A percentile compares a stretch with the other conserved stretches of the same genome.
phyloP scores from a whole-genome alignment of 2,329 filamentous ascomycete genomes.

The Penicillium psychrosexuale region DNA sequence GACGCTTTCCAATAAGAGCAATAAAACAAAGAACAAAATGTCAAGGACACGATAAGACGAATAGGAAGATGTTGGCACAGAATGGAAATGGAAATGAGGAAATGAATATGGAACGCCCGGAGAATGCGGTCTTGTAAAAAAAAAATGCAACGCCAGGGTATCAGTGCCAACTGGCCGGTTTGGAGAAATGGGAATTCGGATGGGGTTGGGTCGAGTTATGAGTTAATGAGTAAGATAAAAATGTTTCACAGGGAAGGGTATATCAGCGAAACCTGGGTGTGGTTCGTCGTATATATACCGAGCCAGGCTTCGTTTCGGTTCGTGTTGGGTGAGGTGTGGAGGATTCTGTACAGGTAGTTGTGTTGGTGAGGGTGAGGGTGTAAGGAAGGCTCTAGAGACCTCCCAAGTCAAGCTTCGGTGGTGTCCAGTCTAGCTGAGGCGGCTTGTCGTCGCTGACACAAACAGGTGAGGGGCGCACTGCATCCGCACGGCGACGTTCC shows the following conservation, averaged over 20 bases:
- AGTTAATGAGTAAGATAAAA: background rate
- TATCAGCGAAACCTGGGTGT: slow-evolving; percentile 4
- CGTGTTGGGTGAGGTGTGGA: background rate
- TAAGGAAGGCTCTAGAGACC: slow-evolving; percentile 20
- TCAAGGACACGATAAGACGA: background rate
- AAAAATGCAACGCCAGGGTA: slow-evolving; percentile 8
- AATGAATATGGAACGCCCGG: slow-evolving; percentile 1
- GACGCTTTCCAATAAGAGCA: background rate
- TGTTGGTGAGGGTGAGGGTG: background rate
- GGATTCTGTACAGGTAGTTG: slow-evolving; percentile 5
- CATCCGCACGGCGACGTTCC: slow-evolving; percentile 30
- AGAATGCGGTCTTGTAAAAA: slow-evolving; percentile 1
- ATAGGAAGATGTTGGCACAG: background rate
- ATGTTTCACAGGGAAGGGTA: background rate
- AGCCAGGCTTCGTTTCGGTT: slow-evolving; percentile 4
- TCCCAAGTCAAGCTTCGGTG: slow-evolving; percentile 36
- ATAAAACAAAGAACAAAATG: background rate
- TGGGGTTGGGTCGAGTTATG: background rate
- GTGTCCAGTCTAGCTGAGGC: slow-evolving; percentile 38
- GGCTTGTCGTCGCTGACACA: slow-evolving; percentile 33
- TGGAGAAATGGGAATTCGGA: background rate
- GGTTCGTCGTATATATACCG: slow-evolving; percentile 13
- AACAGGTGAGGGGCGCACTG: slow-evolving; percentile 25
- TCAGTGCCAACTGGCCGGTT: slow-evolving; percentile 10
- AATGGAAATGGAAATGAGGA: background rate